phyloP scores from a whole-genome alignment of 148 eudicot genomes.

The Mesembryanthemum crystallinum region DNA sequence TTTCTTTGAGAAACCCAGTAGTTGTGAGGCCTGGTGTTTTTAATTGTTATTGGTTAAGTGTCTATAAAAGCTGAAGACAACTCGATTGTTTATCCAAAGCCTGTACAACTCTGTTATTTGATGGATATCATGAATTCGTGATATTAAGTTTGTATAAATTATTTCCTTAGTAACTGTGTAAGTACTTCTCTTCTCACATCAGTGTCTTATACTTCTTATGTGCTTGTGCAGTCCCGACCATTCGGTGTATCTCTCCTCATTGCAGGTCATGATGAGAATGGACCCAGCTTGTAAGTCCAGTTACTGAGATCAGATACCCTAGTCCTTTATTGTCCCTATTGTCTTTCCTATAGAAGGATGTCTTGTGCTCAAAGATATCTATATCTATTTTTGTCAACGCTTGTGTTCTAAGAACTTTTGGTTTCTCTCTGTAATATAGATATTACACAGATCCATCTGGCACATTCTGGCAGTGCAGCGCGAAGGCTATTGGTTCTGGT shows the following conservation, averaged over 20 bases:
- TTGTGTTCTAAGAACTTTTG: not conserved
- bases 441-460: slow-evolving; percentile 56
- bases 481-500: slow-evolving; percentile 54
- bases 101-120: no score
- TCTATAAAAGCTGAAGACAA: no score
- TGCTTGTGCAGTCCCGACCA: slow-evolving; percentile 66
- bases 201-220: slow-evolving; percentile 11
- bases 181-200: not conserved
- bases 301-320: not conserved
- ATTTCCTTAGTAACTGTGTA: no score
- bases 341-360: no score
- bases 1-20: not conserved
- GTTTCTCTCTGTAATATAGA: slow-evolving; percentile 20
- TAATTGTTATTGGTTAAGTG: not conserved
- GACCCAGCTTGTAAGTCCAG: slow-evolving; percentile 87
- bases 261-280: slow-evolving; percentile 76
- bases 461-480: slow-evolving; percentile 54
- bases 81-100: no score
- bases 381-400: not conserved
- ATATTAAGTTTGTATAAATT: no score
- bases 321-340: no score
- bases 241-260: slow-evolving; percentile 90
- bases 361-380: not conserved
- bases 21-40: not conserved
- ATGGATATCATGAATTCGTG: no score